Evolutionary conservation across 495 filamentous ascomycete genomes (phyloP).

Genomic region (Penicillium waksmanii): DNA sequence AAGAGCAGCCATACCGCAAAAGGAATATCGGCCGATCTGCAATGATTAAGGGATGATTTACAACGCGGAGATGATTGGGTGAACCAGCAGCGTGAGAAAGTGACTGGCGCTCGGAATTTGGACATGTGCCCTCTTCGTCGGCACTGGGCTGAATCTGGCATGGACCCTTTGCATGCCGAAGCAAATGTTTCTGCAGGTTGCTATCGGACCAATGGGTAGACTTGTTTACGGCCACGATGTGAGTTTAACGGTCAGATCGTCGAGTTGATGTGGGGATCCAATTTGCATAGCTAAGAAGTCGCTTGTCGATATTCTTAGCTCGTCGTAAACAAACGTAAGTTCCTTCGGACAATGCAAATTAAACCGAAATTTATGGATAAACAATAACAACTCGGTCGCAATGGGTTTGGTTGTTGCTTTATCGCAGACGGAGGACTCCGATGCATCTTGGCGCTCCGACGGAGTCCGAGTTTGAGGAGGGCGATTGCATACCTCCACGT

Average conservation of each 20-base stretch:
- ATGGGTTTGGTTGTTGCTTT: neutral
- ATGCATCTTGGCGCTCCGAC: conserved; percentile 1
- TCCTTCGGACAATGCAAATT: neutral
- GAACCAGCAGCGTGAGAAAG: conserved; percentile 21
- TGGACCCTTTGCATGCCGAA: neutral
- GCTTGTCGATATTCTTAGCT: neutral
- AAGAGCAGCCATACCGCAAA: conserved; percentile 12
- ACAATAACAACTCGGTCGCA: neutral
- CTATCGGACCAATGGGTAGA: conserved; percentile 18
- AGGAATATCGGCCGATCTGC: conserved; percentile 26
- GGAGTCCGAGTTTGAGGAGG: neutral
- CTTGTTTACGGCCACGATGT: conserved; percentile 12
- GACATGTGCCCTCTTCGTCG: neutral
- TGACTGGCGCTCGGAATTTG: conserved; percentile 15
- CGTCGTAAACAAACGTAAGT: neutral
- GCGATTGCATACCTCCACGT: neutral
- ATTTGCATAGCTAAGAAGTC: neutral
- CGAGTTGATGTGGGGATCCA: conserved; percentile 5
- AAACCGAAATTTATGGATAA: neutral
- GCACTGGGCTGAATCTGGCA: neutral
- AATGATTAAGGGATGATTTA: conserved; percentile 14
- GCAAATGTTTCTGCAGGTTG: neutral
- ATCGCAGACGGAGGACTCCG: neutral
- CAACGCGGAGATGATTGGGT: conserved; percentile 4
- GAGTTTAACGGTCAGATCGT: neutral